Percentiles rank a stretch among this genome's conserved stretches.
These are phyloP conservation scores for Penicillium sp. DNA, from an alignment of 2,329 filamentous ascomycete species.

Conservation along the genomic window DNA sequence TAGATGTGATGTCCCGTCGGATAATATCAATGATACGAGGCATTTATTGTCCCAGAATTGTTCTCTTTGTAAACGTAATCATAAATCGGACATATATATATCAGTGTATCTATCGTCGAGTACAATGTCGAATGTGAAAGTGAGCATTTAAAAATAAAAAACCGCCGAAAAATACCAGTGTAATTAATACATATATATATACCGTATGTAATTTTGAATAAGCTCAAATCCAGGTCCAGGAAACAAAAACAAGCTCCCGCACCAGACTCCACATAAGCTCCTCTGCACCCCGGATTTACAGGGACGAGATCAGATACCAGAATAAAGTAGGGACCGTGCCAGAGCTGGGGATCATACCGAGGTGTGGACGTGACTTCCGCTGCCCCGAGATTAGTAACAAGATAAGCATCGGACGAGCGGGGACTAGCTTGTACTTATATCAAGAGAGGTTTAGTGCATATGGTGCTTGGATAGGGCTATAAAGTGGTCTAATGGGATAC, in stretches of 20 bases:
- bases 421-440: not conserved
- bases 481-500: not conserved
- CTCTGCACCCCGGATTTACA: conserved; percentile 22
- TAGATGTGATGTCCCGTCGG: conserved; percentile 27
- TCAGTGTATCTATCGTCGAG: not conserved
- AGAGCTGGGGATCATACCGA: conserved; percentile 9
- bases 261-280: conserved; percentile 23
- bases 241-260: conserved; percentile 2
- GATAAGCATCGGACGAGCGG: conserved; percentile 17
- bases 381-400: conserved; percentile 15
- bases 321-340: conserved; percentile 24
- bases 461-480: not conserved
- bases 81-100: not conserved
- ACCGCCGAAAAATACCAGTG: conserved; percentile 14
- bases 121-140: no score
- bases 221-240: conserved; percentile 6
- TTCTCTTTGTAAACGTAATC: not conserved
- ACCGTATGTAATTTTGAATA: conserved; percentile 5
- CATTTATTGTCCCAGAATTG: conserved; percentile 9
- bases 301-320: conserved; percentile 9
- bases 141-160: not conserved
- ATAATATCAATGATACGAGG: conserved; percentile 29
- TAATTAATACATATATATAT: not conserved
- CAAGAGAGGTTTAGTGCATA: not conserved
- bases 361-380: conserved; percentile 15